Evolutionary conservation across 768 basidiomycete genomes (phyloP).

Genomic region (Serendipita indica): DNA sequence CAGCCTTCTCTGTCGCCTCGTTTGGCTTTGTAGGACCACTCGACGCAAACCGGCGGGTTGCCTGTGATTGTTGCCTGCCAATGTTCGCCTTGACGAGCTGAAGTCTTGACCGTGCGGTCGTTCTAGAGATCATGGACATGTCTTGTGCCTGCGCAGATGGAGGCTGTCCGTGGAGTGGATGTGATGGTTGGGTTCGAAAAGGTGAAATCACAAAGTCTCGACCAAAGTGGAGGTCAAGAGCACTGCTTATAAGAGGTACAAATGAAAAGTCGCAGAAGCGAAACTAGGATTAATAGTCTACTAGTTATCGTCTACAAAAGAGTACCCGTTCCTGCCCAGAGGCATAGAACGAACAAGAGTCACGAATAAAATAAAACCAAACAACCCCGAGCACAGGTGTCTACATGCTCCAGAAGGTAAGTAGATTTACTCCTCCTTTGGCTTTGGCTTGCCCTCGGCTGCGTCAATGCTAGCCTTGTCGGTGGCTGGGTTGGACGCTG

Average conservation of each 20-base stretch:
- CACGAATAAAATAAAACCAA: background rate
- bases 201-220: background rate
- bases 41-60: constrained; percentile 3
- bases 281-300: too few species aligned
- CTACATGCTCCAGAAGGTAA: background rate
- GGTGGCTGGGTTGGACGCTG: constrained; percentile 54
- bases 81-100: background rate
- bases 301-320: too few species aligned
- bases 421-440: constrained; percentile 56
- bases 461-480: constrained; percentile 77
- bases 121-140: constrained; percentile 7
- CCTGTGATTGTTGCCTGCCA: background rate
- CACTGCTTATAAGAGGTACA: background rate
- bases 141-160: background rate
- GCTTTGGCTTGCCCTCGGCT: constrained; percentile 70
- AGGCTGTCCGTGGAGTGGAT: background rate
- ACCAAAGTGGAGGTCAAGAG: background rate
- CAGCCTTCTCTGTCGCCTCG: background rate
- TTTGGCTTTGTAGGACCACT: background rate
- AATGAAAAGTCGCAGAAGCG: too few species aligned
- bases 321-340: too few species aligned
- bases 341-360: background rate
- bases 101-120: background rate
- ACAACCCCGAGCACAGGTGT: too few species aligned
- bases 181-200: background rate